Conservation (phyloP, 495 filamentous ascomycete genomes). For the Talaromyces trachyspermus region DNA sequence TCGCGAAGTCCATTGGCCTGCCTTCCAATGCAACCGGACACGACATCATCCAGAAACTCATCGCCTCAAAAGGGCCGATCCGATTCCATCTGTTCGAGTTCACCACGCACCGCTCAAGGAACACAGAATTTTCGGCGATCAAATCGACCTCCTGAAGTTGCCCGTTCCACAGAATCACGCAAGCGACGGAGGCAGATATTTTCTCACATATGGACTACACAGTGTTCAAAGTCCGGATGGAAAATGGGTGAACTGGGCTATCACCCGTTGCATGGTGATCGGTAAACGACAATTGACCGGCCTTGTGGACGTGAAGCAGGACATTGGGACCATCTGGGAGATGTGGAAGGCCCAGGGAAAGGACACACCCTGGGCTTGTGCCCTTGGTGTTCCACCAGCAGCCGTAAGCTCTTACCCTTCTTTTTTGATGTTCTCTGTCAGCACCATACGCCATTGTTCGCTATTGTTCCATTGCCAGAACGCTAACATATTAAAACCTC, state of each 20-base stretch:
- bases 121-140: slow-evolving; percentile 21
- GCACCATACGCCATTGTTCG: not conserved
- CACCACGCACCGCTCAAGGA: slow-evolving; percentile 26
- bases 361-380: slow-evolving; percentile 28
- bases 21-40: slow-evolving; percentile 19
- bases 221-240: slow-evolving; percentile 27
- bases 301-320: slow-evolving; percentile 23
- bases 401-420: slow-evolving; percentile 11
- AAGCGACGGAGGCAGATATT: slow-evolving; percentile 29
- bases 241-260: slow-evolving; percentile 35
- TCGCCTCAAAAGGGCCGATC: slow-evolving; percentile 11
- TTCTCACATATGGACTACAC: slow-evolving; percentile 32
- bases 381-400: slow-evolving; percentile 31
- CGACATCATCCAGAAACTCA: slow-evolving; percentile 24
- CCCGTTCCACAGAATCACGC: slow-evolving; percentile 26
- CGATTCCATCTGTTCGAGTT: slow-evolving; percentile 20
- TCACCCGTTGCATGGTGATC: slow-evolving; percentile 29
- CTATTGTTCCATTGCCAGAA: too few relatives aligned
- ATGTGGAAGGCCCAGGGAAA: slow-evolving; percentile 27
- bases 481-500: not conserved
- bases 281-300: slow-evolving; percentile 23
- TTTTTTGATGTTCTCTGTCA: not conserved
- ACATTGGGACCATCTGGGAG: slow-evolving; percentile 26
- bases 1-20: slow-evolving; percentile 23
- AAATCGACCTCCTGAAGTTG: slow-evolving; percentile 27